These are phyloP conservation scores for Beauveria medogensis DNA, from an alignment of 2,329 filamentous ascomycete genomes.

Conservation along the genomic window DNA sequence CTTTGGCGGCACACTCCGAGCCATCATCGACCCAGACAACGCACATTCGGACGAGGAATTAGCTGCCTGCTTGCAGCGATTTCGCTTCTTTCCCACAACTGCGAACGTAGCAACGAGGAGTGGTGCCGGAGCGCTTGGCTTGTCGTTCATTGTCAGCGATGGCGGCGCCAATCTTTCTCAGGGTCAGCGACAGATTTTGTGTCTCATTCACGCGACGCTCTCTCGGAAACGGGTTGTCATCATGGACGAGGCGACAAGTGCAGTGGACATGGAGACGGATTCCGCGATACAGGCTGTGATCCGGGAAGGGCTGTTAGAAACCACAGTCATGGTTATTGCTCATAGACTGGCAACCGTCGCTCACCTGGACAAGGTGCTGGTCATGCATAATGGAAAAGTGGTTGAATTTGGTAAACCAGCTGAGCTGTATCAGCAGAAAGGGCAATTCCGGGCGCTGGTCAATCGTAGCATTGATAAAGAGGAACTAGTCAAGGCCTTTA, in stretches of 20 bases:
- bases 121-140: neutral
- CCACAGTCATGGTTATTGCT: constrained; percentile 58
- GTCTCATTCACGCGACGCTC: constrained; percentile 52
- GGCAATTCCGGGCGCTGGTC: neutral
- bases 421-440: constrained; percentile 42
- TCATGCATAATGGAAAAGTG: constrained; percentile 52
- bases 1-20: constrained; percentile 62
- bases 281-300: constrained; percentile 49
- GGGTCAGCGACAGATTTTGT: constrained; percentile 61
- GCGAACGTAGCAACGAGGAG: neutral
- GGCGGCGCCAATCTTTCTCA: constrained; percentile 44
- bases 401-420: constrained; percentile 52
- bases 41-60: constrained; percentile 56
- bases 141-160: neutral
- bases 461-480: neutral
- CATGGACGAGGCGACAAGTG: constrained; percentile 62
- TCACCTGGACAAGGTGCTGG: constrained; percentile 59
- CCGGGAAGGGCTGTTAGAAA: constrained; percentile 49
- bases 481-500: neutral
- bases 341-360: constrained; percentile 61
- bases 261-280: constrained; percentile 63
- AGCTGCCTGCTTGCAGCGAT: constrained; percentile 53
- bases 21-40: constrained; percentile 62
- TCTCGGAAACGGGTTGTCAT: constrained; percentile 59
- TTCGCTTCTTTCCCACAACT: constrained; percentile 43